These are phyloP conservation scores for Nicotiana tomentosiformis DNA, from an alignment of 257 asterid species.

Conservation along the genomic window DNA sequence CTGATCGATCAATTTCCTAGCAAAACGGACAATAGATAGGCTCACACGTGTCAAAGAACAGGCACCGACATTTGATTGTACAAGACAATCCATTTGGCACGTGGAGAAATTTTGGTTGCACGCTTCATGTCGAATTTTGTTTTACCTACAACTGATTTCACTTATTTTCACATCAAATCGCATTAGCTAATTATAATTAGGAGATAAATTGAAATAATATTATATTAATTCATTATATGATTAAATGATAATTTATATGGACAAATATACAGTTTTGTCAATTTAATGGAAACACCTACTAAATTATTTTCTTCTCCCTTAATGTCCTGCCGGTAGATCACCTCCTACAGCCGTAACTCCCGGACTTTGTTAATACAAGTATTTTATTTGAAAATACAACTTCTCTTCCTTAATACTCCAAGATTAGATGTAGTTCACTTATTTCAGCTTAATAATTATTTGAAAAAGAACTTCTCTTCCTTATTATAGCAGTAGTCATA, in stretches of 20 bases:
- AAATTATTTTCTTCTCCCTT: background rate
- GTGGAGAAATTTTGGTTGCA: slow-evolving; percentile 11
- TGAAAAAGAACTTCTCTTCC: too few species aligned
- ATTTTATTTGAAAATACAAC: background rate
- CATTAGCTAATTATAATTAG: background rate
- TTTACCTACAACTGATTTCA: background rate
- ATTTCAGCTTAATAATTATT: too few species aligned
- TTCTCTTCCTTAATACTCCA: background rate
- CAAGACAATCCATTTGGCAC: slow-evolving; percentile 18
- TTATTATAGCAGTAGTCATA: too few species aligned
- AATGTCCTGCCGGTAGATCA: background rate
- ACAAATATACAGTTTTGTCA: too few species aligned
- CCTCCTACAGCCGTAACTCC: background rate
- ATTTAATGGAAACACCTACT: background rate
- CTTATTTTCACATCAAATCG: background rate
- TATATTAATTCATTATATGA: too few species aligned
- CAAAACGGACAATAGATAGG: background rate
- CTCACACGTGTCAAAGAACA: slow-evolving; percentile 16
- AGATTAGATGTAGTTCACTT: background rate
- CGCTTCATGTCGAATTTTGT: background rate
- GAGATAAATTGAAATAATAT: too few species aligned
- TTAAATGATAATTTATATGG: too few species aligned
- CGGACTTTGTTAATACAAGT: slow-evolving; percentile 6
- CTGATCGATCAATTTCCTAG: background rate
- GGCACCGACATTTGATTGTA: slow-evolving; percentile 34